These are phyloP conservation scores for Dichotomopilus funicola DNA, from an alignment of 2,329 filamentous ascomycete genomes.

Conservation along the genomic window DNA sequence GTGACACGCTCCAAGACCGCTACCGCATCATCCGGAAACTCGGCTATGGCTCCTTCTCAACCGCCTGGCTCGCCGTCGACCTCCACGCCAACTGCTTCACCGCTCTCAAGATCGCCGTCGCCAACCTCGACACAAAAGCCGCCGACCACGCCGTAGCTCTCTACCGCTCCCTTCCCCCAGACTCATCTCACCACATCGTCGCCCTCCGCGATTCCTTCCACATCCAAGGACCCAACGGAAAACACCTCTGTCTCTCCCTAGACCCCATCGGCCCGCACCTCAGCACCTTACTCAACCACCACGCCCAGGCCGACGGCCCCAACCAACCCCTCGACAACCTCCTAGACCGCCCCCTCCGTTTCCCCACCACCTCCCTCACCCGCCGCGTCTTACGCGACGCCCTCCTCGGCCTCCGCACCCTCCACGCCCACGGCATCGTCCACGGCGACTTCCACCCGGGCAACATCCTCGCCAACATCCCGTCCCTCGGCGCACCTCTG, in stretches of 20 bases:
- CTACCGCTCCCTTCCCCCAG: not conserved
- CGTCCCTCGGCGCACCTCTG: not conserved
- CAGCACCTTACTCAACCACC: not conserved
- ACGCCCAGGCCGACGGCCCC: not conserved
- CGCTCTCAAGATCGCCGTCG: not conserved
- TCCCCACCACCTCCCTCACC: not conserved
- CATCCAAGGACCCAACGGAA: not conserved
- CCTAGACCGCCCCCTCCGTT: not conserved
- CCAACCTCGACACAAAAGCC: not conserved
- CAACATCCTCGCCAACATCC: not conserved
- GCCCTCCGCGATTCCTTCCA: not conserved
- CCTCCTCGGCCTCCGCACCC: not conserved
- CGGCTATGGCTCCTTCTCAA: constrained; percentile 1
- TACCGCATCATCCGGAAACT: constrained; percentile 6
- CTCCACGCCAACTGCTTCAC: not conserved
- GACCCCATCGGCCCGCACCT: constrained; percentile 3
- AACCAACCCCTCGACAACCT: not conserved
- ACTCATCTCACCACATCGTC: not conserved
- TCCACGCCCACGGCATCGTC: not conserved
- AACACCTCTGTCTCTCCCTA: not conserved
- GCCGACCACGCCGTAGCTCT: not conserved
- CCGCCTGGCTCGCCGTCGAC: not conserved
- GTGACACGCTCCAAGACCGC: not conserved
- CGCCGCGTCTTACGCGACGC: not conserved
- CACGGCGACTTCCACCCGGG: constrained; percentile 2